These are phyloP conservation scores for Microcera coccophila DNA, from an alignment of 2,329 filamentous ascomycete species.

Conservation along the genomic window DNA sequence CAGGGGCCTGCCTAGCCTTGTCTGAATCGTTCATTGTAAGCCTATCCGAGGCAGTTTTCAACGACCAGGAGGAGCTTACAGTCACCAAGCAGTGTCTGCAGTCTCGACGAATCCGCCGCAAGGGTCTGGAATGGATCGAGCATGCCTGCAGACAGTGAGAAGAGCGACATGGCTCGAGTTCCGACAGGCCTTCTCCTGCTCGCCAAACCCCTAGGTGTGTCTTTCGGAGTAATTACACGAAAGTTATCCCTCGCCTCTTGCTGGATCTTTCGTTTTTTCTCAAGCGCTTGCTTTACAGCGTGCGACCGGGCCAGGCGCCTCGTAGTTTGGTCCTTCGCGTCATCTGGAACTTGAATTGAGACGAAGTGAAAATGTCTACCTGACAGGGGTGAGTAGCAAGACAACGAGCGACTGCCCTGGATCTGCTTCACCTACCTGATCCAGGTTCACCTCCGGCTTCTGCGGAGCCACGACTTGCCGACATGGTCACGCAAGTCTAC, in stretches of 20 bases:
- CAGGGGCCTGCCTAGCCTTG: conserved; percentile 22
- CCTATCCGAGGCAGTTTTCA: accelerated
- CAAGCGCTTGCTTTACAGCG: conserved; percentile 12
- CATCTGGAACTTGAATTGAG: conserved; percentile 3
- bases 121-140: conserved; percentile 17
- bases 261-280: conserved; percentile 13
- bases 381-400: conserved; percentile 1
- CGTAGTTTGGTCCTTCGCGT: background rate
- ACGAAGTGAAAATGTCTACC: conserved; percentile 19
- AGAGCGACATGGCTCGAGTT: background rate
- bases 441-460: background rate
- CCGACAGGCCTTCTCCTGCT: background rate
- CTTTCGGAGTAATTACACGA: background rate
- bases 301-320: conserved; percentile 17
- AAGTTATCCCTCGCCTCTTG: conserved; percentile 12
- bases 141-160: background rate
- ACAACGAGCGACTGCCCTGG: background rate
- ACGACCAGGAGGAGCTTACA: conserved; percentile 3
- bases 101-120: conserved; percentile 4
- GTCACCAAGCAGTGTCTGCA: conserved; percentile 9
- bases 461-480: too few species aligned
- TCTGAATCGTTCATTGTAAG: conserved; percentile 6
- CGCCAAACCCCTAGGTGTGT: accelerated
- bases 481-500: too few species aligned
- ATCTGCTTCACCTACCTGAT: background rate